Evolutionary conservation across 768 basidiomycete species (phyloP).

Genomic region (Amanita pallidorosea): DNA sequence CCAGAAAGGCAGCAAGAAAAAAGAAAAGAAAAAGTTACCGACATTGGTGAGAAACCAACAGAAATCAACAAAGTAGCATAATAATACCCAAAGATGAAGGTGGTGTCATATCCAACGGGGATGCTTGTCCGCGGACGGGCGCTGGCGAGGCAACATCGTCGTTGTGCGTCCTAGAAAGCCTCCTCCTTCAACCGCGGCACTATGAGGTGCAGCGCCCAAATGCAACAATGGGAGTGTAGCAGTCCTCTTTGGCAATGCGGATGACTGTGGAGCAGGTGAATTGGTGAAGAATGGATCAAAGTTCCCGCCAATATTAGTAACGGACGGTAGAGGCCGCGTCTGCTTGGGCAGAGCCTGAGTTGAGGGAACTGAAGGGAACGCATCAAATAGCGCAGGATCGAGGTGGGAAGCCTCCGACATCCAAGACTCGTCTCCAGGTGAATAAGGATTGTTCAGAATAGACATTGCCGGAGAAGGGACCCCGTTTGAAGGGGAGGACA

Average conservation of each 20-base stretch:
- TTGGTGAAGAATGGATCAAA: not conserved
- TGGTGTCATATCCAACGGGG: not conserved
- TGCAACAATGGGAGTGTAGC: not conserved
- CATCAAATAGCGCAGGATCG: slow-evolving; percentile 53
- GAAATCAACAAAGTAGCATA: not conserved
- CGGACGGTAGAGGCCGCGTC: not conserved
- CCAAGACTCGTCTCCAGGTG: slow-evolving; percentile 24
- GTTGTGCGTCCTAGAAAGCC: not conserved
- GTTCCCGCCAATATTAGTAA: not conserved
- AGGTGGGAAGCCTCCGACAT: slow-evolving; percentile 36
- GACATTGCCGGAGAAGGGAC: not conserved
- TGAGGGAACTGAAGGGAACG: slow-evolving; percentile 58
- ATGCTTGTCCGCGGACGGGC: not conserved
- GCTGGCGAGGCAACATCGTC: not conserved
- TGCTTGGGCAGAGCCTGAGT: not conserved
- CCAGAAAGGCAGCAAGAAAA: too few relatives aligned
- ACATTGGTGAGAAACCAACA: not conserved
- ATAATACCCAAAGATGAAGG: not conserved
- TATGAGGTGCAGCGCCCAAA: not conserved
- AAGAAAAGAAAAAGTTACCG: too few relatives aligned
- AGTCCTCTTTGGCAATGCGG: slow-evolving; percentile 1
- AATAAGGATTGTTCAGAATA: not conserved
- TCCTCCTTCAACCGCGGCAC: not conserved
- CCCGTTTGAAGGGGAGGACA: not conserved
- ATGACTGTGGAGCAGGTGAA: not conserved